phyloP scores from a whole-genome alignment of 2,329 filamentous ascomycete species.

The Aspergillus costaricaensis region DNA sequence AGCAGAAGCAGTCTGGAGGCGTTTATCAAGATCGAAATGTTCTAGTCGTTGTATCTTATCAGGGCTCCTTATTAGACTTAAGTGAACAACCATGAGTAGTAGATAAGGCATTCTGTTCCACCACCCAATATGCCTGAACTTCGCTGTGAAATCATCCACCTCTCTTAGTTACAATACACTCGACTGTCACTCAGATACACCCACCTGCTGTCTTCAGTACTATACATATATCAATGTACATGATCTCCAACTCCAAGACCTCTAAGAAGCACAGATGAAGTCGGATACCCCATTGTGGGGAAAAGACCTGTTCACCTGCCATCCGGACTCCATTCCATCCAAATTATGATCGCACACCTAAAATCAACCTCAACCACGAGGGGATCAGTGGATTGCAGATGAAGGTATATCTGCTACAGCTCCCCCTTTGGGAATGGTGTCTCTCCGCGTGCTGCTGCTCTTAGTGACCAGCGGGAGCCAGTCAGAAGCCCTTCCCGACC shows the following conservation, averaged over 20 bases:
- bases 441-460: conserved; percentile 16
- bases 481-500: conserved; percentile 6
- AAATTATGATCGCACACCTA: neutral
- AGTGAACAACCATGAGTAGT: too few species aligned
- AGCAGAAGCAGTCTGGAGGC: neutral
- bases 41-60: neutral
- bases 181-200: neutral
- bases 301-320: neutral
- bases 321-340: neutral
- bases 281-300: conserved; percentile 3
- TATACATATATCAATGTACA: neutral
- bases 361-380: neutral
- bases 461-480: conserved; percentile 12
- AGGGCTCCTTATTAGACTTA: neutral
- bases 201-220: neutral
- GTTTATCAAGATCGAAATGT: neutral
- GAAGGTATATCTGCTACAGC: conserved; percentile 21
- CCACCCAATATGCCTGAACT: too few species aligned
- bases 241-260: neutral
- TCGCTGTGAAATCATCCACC: neutral
- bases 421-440: conserved; percentile 38
- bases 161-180: neutral
- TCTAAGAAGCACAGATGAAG: conserved; percentile 3
- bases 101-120: too few species aligned
- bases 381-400: conserved; percentile 30